Base-by-base conservation (phyloP, 768 basidiomycete species). In the Lactarius hengduanensis region DNA sequence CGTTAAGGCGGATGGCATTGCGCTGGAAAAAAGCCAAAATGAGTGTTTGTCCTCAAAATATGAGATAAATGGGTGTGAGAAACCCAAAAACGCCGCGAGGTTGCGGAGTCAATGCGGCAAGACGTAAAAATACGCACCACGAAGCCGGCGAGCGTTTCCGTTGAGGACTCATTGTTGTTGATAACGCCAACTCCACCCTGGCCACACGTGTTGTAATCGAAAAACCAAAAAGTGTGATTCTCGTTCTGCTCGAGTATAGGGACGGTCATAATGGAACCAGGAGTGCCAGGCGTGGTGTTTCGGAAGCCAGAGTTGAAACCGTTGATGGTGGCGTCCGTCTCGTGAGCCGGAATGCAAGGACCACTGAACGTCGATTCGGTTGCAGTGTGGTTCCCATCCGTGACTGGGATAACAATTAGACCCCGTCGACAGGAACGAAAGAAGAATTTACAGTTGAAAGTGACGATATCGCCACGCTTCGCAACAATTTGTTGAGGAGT, bases 151-250 rank as follows among this genome's bases (percentile, higher is more conserved):
- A 79, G 67, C 43, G 77, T 78, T 72, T 74, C 74, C 9, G 70
- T 73, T 30, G 77, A 77, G 56, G 76, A 79, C 50, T 77, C 77
- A 67, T 86, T 84, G 64, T 79, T 70, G 70, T 88, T 88, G 70
- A 88, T 84, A 11, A 76, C 86, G 47, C 86, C 87, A 54, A 88
- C 86, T 38, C 84, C 86, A 59, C 86, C 87, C 59, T 78, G 67
- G 3, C 77, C 79, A 73, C 87, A 88, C 8, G 81, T 81, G 68
- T 80, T 80, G 66, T 69, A 72, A 76, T 88, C 87, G 73, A 76
- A 88, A 74, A 85, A 88, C 86, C 86, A 88, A 57, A 86, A 77
- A 22, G 86, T 82, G 13, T 67, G 70, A 63, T 78, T 79, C 66
- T 73, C 76, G 64, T 81, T 77, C 61, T 82, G 75, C 11, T 72